These are phyloP conservation scores for Leishmania gerbilli DNA, from an alignment of 208 protist genomes.

Conservation along the genomic window DNA sequence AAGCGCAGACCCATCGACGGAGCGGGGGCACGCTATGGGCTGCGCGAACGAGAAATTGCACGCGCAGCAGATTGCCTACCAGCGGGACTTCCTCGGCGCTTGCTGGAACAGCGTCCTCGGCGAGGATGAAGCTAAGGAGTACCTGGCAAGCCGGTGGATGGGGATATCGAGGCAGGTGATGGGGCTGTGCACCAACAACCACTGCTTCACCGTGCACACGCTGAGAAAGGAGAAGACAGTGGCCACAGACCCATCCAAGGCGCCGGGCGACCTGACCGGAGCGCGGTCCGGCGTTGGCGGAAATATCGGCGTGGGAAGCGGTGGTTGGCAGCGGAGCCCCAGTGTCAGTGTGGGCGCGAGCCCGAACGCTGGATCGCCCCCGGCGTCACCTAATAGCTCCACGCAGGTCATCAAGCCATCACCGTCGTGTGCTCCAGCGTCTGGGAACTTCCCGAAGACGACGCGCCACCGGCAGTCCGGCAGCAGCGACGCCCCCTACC, in stretches of 20 bases:
- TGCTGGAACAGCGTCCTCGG: conserved; percentile 57
- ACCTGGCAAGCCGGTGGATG: conserved; percentile 55
- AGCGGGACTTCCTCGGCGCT: conserved; percentile 56
- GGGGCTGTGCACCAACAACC: conserved; percentile 46
- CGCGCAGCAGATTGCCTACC: conserved; percentile 51
- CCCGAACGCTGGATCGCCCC: neutral
- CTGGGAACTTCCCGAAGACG: neutral
- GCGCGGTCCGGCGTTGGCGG: conserved; percentile 5
- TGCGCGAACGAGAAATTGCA: conserved; percentile 35
- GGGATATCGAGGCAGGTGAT: conserved; percentile 50
- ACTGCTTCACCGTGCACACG: conserved; percentile 49
- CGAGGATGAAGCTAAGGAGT: conserved; percentile 40
- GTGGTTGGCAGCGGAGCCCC: neutral
- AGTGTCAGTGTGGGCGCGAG: neutral
- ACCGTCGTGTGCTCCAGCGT: neutral
- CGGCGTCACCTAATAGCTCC: neutral
- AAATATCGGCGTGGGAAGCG: conserved; percentile 5
- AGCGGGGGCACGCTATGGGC: conserved; percentile 28
- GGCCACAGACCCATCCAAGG: conserved; percentile 3
- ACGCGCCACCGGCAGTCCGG: neutral
- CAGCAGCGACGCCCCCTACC: neutral
- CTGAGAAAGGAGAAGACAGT: conserved; percentile 26
- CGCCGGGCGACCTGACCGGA: conserved; percentile 2
- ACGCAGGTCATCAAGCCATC: neutral
- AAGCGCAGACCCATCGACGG: neutral